A percentile compares a stretch with the other conserved stretches of the same genome.
Evolutionary conservation across 306 rosid species (phyloP).

Genomic region (Rosa lucieae): DNA sequence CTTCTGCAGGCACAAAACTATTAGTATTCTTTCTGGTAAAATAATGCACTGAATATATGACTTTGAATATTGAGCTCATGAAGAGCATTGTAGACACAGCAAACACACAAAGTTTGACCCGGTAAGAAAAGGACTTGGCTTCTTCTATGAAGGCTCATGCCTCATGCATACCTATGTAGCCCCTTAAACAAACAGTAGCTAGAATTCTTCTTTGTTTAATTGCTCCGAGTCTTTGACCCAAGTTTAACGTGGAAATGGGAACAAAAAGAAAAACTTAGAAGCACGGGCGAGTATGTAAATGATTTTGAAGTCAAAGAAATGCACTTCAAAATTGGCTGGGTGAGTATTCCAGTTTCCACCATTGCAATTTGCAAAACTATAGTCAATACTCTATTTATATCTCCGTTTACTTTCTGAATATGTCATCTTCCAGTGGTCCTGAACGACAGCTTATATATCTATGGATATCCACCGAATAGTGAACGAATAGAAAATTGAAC

Average conservation of each 20-base stretch:
- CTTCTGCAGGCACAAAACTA: background rate
- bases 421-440: background rate
- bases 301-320: background rate
- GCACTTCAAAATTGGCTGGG: background rate
- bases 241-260: background rate
- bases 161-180: background rate
- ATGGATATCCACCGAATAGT: background rate
- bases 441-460: background rate
- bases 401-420: background rate
- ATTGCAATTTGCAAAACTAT: no score
- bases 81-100: background rate
- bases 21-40: background rate
- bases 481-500: background rate
- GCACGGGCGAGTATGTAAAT: background rate
- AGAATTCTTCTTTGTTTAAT: background rate
- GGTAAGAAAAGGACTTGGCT: background rate
- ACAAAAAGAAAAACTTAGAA: background rate
- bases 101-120: conserved; percentile 21
- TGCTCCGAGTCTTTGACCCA: background rate
- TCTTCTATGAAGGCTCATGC: background rate
- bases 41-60: background rate
- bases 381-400: background rate
- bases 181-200: background rate
- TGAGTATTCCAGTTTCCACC: background rate
- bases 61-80: background rate